Evolutionary conservation across 352 stramenopile species (phyloP), one percentile per base, ranked within the genome.

Genomic region (Pythium plurisporium): DNA sequence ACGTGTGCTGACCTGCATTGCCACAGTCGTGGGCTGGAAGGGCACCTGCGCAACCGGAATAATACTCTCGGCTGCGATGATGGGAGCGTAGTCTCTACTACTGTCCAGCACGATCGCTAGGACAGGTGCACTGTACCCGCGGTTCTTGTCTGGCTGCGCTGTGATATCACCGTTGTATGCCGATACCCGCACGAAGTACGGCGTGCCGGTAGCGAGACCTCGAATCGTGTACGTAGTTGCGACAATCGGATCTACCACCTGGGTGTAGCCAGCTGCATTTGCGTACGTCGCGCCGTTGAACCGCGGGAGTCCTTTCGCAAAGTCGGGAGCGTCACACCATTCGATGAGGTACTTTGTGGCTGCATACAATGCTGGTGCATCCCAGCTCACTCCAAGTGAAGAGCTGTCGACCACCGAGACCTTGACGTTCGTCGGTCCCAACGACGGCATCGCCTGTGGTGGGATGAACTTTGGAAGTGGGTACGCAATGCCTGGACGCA

Each of bases 111-210:
- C 61, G 17, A 65, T 27, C 0, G 77, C 82, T 0, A 93, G 57
- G 4, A 87, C 72, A 0, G 85, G 82, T 9, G 64, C 70, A 4
- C 81, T 73, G 55, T 95, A 95, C 2, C 73, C 79, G 2, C 66
- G 59, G 41, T 82, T 76, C n/a, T 40, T 44, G 3, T 33, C 55
- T 0, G 65, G 30, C 17, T 65, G 50, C 5, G 23, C 49, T 0
- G 43, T 15, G 4, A 78, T 14, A 19, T 91, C 66, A n/a, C 86
- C 82, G 50, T 97, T 98, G 62, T 84, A 87, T 15, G 90, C 81
- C 1, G 85, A 87, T 3, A 99, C 91, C 2, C 89, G 81, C 5
- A 98, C 82, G 43, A 80, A 95, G 59, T 98, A 97, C 9, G 74
- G 47, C 3, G 84, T 75, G 6, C 80, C 91, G 9, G 86, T 82